Base-by-base conservation (phyloP, 2,329 filamentous ascomycete genomes). In the Diatrype stigma region DNA sequence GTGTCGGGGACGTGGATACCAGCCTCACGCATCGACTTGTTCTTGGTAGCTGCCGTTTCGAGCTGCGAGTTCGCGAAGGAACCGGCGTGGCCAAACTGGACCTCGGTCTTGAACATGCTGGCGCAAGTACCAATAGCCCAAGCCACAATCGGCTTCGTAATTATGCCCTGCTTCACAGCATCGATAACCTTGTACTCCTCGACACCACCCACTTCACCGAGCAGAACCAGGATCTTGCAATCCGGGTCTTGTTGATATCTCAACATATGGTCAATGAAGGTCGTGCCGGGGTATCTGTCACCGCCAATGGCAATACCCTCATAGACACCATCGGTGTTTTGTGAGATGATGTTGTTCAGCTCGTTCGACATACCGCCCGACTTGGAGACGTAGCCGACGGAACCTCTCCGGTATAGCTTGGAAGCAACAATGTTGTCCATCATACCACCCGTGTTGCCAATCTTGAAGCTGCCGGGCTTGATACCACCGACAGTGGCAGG, bases 391-490 rank as follows among this genome's bases (percentile, higher is more conserved):
- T 99, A 99, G 66, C 90, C 94, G 62, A 99, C 92, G 64, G 94
- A 97, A 66, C 94, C 94, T 79, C 94, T 94, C 76, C 94, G 93
- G 86, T 99, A 99, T 56, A 99, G 90, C 86, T 99, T 99, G 73
- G 94, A 97, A 64, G 94, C 91, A 59, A 99, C 94, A 67, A 99
- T 99, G 85, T 99, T 99, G 84, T 99, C 94, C 94, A 99, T 99
- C 94, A 99, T 99, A 76, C 94, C 94, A 84, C 94, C 94, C 67
- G 94, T 99, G 84, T 99, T 99, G 73, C 94, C 94, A 61, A 99
- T 99, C 85, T 97, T 99, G 89, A 93, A 99, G 73, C 89, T 90
- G 73, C 94, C 94, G 57, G 94, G 94, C 85, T 97, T 99, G 80
- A 99, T 97, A 68, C 94, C 94, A 84, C 94, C 94, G 57, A 99